Conservation (phyloP, 1,284 basidiomycete genomes). For the Boletellus sp. region DNA sequence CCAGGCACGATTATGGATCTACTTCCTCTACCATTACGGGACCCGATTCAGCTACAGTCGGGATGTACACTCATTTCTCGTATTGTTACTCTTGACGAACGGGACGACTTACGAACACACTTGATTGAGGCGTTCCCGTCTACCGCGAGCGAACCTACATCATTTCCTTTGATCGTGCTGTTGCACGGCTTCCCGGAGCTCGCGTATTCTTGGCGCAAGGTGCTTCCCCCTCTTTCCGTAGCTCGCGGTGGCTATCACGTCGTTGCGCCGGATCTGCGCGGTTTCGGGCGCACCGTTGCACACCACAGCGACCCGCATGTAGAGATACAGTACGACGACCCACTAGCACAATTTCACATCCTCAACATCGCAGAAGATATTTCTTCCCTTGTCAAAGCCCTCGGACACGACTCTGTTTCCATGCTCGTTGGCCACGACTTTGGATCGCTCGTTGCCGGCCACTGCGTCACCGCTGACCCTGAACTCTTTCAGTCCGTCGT, state of each 20-base stretch:
- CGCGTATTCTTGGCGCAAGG: conserved; percentile 59
- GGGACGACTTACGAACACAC: conserved; percentile 42
- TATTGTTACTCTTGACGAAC: conserved; percentile 20
- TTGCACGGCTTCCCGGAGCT: conserved; percentile 67
- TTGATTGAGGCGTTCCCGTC: conserved; percentile 45
- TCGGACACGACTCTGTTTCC: conserved; percentile 46
- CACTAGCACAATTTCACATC: conserved; percentile 46
- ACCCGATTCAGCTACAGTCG: conserved; percentile 5
- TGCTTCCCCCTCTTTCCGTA: conserved; percentile 36
- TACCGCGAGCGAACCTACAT: conserved; percentile 20
- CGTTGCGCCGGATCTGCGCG: conserved; percentile 52
- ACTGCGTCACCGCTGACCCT: conserved; percentile 51
- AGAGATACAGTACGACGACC: conserved; percentile 43
- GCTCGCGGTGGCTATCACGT: conserved; percentile 44
- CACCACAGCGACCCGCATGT: conserved; percentile 5
- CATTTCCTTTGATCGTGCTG: conserved; percentile 49
- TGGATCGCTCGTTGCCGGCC: conserved; percentile 51
- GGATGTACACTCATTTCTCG: conserved; percentile 18
- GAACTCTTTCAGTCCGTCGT: conserved; percentile 55
- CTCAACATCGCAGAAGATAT: conserved; percentile 52
- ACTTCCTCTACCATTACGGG: neutral
- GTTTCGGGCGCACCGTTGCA: conserved; percentile 42
- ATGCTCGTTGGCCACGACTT: conserved; percentile 60
- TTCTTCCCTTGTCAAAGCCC: conserved; percentile 47
- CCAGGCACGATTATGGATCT: no score